Base-by-base conservation (phyloP, 495 filamentous ascomycete genomes). In the Hypoxylon lienhwacheense region DNA sequence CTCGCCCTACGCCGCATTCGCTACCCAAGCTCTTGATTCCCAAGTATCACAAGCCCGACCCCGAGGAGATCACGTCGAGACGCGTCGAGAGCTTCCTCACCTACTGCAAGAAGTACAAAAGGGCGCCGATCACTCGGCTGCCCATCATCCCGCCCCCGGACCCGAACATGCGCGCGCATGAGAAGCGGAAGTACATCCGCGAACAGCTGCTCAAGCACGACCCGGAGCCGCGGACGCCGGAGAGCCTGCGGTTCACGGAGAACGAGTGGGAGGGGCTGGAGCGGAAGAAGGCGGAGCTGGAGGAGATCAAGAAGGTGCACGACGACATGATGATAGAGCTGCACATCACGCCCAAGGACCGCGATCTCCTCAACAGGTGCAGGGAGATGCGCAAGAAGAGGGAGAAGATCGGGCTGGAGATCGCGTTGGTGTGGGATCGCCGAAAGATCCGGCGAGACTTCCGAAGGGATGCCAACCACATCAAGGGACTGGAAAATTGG, bases 401-500 rank as follows among this genome's bases (percentile, higher is more conserved):
- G 6, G 57, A 55, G 33, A 19, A 36, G 3, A 17, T 61, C 15
- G 17, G 22, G n/a, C 8, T 46, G 1, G 57, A 61, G 40, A 53
- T 62, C 0, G 20, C 29, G 0, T 0, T 33, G n/a, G 48, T 59
- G 0, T 40, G 7, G 4, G 17, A 36, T 2, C 24, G 33, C 0
- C 44, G 53, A 16, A 14, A 43, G 20, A 55, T 59, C 10, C 49
- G 63, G 1, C 53, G 51, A 22, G 33, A 32, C 5, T 55, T 61
- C 17, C 16, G 61, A 11, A 28, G 16, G 32, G 53, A 62, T 10
- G 50, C 53, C 0, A 62, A 62, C 37, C 1, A 52, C 6, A 11
- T 45, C 0, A 7, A 19, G 0, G 50, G 50, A 3, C 1, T 61
- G 2, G 7, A 8, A 11, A 59, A 52, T 14, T 65, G 49, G 49